Evolutionary conservation across 805 yeast species (phyloP).

Genomic region (Kuraishia hungarica): DNA sequence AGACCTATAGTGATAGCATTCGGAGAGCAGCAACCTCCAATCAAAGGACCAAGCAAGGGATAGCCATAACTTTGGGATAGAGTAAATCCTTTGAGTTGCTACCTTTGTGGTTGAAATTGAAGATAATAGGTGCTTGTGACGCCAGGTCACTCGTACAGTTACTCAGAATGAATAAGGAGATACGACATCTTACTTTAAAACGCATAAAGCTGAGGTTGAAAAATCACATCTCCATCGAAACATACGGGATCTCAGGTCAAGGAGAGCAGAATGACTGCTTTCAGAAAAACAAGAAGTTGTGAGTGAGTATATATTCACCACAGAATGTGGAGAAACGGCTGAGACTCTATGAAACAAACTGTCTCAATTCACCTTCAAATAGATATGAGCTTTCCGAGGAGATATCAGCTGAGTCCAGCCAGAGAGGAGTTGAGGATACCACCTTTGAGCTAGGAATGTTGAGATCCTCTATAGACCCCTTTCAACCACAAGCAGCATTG

Average conservation of each 20-base stretch:
- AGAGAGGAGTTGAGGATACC: neutral
- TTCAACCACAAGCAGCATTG: slow-evolving; percentile 5
- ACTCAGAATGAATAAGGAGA: neutral
- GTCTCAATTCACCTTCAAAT: slow-evolving; percentile 4
- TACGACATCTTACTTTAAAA: neutral
- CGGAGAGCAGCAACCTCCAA: too few species aligned
- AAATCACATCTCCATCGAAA: neutral
- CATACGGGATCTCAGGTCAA: neutral
- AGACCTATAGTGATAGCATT: too few species aligned
- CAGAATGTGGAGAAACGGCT: slow-evolving; percentile 13
- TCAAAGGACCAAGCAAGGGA: too few species aligned
- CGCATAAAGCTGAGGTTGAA: neutral
- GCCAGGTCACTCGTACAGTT: neutral
- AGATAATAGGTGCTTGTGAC: neutral
- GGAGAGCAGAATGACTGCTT: neutral
- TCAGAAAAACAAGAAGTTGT: slow-evolving; percentile 6
- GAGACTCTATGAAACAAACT: slow-evolving; percentile 15
- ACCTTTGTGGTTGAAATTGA: neutral
- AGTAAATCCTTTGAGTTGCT: neutral
- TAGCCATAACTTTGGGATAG: too few species aligned
- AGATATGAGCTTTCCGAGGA: neutral
- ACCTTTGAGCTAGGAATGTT: slow-evolving; percentile 13
- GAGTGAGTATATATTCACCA: slow-evolving; percentile 18
- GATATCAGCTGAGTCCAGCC: neutral
- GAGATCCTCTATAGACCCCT: slow-evolving; percentile 13